Conservation (phyloP, 768 basidiomycete genomes). For the Serendipita indica region DNA sequence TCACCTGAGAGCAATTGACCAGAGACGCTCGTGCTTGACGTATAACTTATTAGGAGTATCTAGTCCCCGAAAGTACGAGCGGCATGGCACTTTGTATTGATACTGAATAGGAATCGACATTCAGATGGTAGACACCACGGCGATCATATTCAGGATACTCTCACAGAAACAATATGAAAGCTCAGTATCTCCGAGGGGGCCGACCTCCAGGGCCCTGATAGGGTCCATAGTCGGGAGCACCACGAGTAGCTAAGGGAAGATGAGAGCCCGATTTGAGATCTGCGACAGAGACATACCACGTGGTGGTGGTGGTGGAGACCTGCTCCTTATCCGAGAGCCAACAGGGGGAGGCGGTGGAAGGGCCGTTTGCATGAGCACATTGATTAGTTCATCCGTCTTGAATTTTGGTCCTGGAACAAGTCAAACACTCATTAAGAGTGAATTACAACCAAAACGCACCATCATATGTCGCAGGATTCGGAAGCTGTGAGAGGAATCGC, state of each 20-base stretch:
- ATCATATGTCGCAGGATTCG: slow-evolving; percentile 59
- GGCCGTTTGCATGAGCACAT: slow-evolving; percentile 63
- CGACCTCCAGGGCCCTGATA: slow-evolving; percentile 52
- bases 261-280: slow-evolving; percentile 3
- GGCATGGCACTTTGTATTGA: too few species aligned
- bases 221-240: slow-evolving; percentile 71
- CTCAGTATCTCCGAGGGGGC: neutral
- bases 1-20: too few species aligned
- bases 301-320: slow-evolving; percentile 34
- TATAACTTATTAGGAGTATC: too few species aligned
- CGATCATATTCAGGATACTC: too few species aligned
- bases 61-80: too few species aligned
- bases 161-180: too few species aligned
- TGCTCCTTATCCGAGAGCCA: slow-evolving; percentile 32
- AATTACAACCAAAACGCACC: slow-evolving; percentile 36
- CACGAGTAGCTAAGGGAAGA: neutral
- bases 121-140: too few species aligned
- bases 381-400: slow-evolving; percentile 80
- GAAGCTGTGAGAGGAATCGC: slow-evolving; percentile 77
- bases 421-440: slow-evolving; percentile 13
- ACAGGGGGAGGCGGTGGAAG: slow-evolving; percentile 44
- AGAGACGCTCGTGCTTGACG: too few species aligned
- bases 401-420: slow-evolving; percentile 61
- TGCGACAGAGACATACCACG: slow-evolving; percentile 24
- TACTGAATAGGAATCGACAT: too few species aligned